A percentile compares a stretch with the other conserved stretches of the same genome.
phyloP scores from a whole-genome alignment of 257 asterid species.

The Jaltomata sinuosa region DNA sequence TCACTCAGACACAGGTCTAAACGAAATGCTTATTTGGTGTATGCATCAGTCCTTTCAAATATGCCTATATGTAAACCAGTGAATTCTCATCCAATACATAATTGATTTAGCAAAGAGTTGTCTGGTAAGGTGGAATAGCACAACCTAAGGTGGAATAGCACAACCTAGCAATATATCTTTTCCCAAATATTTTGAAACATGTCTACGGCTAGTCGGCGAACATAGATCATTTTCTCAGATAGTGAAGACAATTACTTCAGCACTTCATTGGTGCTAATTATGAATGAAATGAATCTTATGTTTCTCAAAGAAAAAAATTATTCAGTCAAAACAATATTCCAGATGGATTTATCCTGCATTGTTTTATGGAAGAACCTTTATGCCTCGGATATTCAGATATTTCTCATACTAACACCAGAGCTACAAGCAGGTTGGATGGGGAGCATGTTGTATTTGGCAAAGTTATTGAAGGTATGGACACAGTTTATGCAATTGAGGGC shows the following conservation, averaged over 20 bases:
- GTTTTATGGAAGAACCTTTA: neutral
- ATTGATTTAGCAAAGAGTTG: neutral
- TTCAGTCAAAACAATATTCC: neutral
- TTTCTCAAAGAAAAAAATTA: neutral
- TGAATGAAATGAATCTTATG: neutral
- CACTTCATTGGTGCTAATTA: neutral
- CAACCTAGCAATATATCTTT: neutral
- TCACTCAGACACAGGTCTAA: neutral
- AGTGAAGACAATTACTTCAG: neutral
- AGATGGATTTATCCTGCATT: neutral
- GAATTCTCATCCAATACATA: neutral
- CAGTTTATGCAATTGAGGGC: constrained; percentile 87
- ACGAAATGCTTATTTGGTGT: neutral
- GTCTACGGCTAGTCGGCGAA: neutral
- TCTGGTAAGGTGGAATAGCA: no score
- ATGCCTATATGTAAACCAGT: neutral
- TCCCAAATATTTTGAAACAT: neutral
- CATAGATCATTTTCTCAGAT: neutral
- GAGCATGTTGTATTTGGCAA: constrained; percentile 90
- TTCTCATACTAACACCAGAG: neutral
- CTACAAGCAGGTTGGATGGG: constrained; percentile 68
- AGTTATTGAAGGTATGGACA: constrained; percentile 94
- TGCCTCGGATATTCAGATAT: neutral
- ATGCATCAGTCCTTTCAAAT: neutral
- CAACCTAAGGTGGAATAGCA: neutral